A percentile compares a stretch with the other conserved stretches of the same genome.
Evolutionary conservation across 2,329 filamentous ascomycete species (phyloP).

Genomic region (Anisogramma anomala): DNA sequence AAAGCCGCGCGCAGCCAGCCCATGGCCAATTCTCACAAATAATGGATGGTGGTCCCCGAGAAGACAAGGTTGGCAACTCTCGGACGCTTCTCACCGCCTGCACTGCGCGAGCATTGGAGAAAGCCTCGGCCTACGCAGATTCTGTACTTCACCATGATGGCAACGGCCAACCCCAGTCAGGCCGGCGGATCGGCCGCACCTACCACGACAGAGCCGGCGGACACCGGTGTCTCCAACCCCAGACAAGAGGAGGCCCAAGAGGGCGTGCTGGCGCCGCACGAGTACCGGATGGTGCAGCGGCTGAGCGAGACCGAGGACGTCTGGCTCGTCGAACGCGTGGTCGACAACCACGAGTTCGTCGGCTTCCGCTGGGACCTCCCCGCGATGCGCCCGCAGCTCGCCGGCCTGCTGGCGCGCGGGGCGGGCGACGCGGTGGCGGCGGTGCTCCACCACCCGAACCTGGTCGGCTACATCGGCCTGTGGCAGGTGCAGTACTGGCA

Average conservation of each 20-base stretch:
- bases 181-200: too few species aligned
- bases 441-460: slow-evolving; percentile 38
- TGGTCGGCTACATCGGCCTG: slow-evolving; percentile 32
- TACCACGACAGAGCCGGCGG: too few species aligned
- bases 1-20: neutral
- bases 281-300: slow-evolving; percentile 6
- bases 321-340: slow-evolving; percentile 24
- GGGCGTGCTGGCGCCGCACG: neutral
- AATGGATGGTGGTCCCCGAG: too few species aligned
- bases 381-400: slow-evolving; percentile 9
- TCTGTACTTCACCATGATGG: too few species aligned
- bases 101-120: too few species aligned
- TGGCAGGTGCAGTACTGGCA: slow-evolving; percentile 14
- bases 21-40: too few species aligned
- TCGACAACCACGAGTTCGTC: slow-evolving; percentile 25
- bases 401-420: slow-evolving; percentile 20
- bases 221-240: too few species aligned
- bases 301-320: slow-evolving; percentile 18
- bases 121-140: too few species aligned
- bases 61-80: too few species aligned
- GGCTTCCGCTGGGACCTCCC: slow-evolving; percentile 19
- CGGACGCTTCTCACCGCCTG: too few species aligned
- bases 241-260: too few species aligned
- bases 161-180: too few species aligned
- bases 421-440: slow-evolving; percentile 22